A percentile compares a stretch with the other conserved stretches of the same genome.
These are phyloP conservation scores for Hondaea fermentalgiana DNA, from an alignment of 108 stramenopile species.

Conservation along the genomic window DNA sequence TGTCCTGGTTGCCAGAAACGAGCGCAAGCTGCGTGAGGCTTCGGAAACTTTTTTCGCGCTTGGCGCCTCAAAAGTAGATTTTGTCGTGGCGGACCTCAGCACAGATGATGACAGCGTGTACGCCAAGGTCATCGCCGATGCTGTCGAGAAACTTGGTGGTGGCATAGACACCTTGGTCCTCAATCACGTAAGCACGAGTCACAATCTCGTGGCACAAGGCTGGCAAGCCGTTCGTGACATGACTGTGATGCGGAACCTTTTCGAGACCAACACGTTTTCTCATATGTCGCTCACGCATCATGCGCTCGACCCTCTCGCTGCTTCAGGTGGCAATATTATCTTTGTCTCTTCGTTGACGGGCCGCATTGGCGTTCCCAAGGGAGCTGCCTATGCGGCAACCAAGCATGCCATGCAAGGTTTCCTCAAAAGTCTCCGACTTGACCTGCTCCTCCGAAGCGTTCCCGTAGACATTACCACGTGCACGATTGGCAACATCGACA, in stretches of 20 bases:
- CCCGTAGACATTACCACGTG: background rate
- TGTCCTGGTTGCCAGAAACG: background rate
- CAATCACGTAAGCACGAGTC: background rate
- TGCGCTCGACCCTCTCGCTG: background rate
- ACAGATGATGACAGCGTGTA: background rate
- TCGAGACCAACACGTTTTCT: background rate
- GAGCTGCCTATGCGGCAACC: background rate
- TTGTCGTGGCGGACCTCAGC: background rate
- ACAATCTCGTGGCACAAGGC: background rate
- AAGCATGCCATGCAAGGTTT: background rate
- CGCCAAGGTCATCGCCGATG: background rate
- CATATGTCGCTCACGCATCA: background rate
- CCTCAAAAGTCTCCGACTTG: background rate
- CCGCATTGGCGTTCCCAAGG: background rate
- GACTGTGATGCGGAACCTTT: background rate
- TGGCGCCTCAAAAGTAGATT: background rate
- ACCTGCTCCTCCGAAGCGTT: background rate
- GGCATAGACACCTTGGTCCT: background rate
- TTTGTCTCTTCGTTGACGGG: background rate
- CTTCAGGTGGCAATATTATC: background rate
- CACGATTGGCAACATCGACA: background rate
- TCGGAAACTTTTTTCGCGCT: background rate
- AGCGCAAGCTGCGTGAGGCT: background rate
- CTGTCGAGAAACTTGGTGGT: background rate
- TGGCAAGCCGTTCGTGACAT: background rate